Evolutionary conservation across 2,329 filamentous ascomycete species (phyloP).

Genomic region (Penicillium sp.): DNA sequence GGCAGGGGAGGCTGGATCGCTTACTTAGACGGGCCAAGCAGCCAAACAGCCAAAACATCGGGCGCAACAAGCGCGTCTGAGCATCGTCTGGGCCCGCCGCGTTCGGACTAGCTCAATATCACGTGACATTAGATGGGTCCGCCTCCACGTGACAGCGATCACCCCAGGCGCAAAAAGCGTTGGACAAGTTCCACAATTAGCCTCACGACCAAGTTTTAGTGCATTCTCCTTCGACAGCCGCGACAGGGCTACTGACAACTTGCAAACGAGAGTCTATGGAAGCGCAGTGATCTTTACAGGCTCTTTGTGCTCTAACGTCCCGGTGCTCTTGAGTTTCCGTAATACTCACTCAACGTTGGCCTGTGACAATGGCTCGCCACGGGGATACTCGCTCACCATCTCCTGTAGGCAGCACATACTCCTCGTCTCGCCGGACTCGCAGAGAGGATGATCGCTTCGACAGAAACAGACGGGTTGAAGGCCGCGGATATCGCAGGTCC

Average conservation of each 20-base stretch:
- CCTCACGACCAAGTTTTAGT: background rate
- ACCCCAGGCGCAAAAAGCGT: constrained; percentile 21
- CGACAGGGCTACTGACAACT: constrained; percentile 2
- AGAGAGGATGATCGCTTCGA: constrained; percentile 57
- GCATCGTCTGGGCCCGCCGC: constrained; percentile 29
- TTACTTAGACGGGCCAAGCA: background rate
- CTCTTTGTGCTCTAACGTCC: constrained; percentile 19
- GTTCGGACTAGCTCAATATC: constrained; percentile 20
- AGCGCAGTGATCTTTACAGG: constrained; percentile 27
- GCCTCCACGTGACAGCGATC: constrained; percentile 15
- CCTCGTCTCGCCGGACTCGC: constrained; percentile 66
- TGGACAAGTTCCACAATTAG: background rate
- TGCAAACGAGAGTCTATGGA: constrained; percentile 16
- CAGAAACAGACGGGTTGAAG: constrained; percentile 54
- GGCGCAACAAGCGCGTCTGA: constrained; percentile 17
- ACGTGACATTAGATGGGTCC: background rate
- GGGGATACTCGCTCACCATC: constrained; percentile 81
- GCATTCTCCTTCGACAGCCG: background rate
- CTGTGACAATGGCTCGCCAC: constrained; percentile 61
- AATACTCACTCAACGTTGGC: constrained; percentile 55
- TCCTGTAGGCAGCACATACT: constrained; percentile 83
- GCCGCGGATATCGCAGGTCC: constrained; percentile 48
- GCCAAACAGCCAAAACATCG: constrained; percentile 1
- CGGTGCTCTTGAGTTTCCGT: constrained; percentile 41
- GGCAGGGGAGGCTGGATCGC: constrained; percentile 27